These are phyloP conservation scores for Calonectria montana DNA, from an alignment of 2,329 filamentous ascomycete species.

Conservation along the genomic window DNA sequence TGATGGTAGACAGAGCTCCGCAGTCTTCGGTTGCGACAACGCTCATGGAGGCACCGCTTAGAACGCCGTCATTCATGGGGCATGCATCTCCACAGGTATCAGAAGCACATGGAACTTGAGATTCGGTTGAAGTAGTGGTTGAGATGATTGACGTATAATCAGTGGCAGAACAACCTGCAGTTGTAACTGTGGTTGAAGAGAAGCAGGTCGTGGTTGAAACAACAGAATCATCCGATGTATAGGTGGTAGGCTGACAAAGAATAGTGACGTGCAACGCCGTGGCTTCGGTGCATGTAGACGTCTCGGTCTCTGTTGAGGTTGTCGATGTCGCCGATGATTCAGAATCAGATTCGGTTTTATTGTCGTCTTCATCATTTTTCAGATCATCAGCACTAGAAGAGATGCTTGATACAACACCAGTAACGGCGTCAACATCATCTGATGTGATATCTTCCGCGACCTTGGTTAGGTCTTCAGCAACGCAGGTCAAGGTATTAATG, in stretches of 20 bases:
- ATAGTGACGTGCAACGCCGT: constrained; percentile 25
- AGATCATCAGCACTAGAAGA: constrained; percentile 21
- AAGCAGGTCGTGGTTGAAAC: constrained; percentile 15
- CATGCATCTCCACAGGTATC: constrained; percentile 30
- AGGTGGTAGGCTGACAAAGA: constrained; percentile 21
- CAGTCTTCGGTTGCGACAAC: constrained; percentile 17
- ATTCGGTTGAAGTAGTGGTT: not conserved
- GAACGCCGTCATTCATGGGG: constrained; percentile 13
- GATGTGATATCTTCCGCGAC: constrained; percentile 17
- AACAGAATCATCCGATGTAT: constrained; percentile 17
- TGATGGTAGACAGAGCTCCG: constrained; percentile 19
- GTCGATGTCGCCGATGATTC: constrained; percentile 22
- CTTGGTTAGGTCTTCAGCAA: constrained; percentile 24
- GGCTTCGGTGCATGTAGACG: constrained; percentile 23
- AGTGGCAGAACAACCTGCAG: constrained; percentile 25
- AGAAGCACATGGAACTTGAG: constrained; percentile 19
- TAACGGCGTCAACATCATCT: constrained; percentile 27
- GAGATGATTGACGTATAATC: constrained; percentile 29
- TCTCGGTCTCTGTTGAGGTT: not conserved
- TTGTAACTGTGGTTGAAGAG: constrained; percentile 15
- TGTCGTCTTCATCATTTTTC: constrained; percentile 25
- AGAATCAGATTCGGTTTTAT: constrained; percentile 19
- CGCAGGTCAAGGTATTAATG: constrained; percentile 31
- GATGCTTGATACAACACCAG: constrained; percentile 12
- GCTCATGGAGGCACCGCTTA: constrained; percentile 25